Evolutionary conservation across 495 filamentous ascomycete species (phyloP).

Genomic region (Aspergillus sclerotiicarbonarius): DNA sequence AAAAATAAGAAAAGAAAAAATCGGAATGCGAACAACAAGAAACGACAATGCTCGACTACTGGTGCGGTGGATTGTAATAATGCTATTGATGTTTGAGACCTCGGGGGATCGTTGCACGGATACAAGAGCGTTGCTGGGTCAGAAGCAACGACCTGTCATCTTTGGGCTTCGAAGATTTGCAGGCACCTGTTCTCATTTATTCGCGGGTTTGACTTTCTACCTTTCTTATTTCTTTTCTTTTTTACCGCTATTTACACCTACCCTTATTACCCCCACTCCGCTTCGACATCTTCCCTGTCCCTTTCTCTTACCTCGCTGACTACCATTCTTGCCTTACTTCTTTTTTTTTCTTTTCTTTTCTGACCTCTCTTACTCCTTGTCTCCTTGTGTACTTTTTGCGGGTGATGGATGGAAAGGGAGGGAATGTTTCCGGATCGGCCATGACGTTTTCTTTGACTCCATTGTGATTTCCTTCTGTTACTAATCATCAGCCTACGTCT

Average conservation of each 20-base stretch:
- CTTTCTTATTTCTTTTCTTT: conserved; percentile 14
- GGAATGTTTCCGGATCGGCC: conserved; percentile 37
- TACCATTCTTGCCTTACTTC: conserved; percentile 21
- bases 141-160: background rate
- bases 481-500: conserved; percentile 27
- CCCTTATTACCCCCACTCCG: conserved; percentile 15
- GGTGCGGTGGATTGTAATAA: conserved; percentile 23
- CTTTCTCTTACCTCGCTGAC: conserved; percentile 12
- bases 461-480: conserved; percentile 29
- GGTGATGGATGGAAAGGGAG: conserved; percentile 31
- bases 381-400: conserved; percentile 39
- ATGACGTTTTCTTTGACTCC: conserved; percentile 30
- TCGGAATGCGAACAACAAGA: conserved; percentile 4
- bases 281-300: conserved; percentile 17
- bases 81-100: conserved; percentile 12
- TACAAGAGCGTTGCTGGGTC: conserved; percentile 9
- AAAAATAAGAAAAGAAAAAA: conserved; percentile 15
- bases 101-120: conserved; percentile 16
- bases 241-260: conserved; percentile 18
- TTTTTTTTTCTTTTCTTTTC: conserved; percentile 28
- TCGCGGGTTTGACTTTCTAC: conserved; percentile 10
- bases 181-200: conserved; percentile 26
- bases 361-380: conserved; percentile 29
- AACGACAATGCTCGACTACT: conserved; percentile 16
- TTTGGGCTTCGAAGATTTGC: conserved; percentile 7